Evolutionary conservation across 257 asterid species (phyloP).

Genomic region (Thymus quinquecostatus): DNA sequence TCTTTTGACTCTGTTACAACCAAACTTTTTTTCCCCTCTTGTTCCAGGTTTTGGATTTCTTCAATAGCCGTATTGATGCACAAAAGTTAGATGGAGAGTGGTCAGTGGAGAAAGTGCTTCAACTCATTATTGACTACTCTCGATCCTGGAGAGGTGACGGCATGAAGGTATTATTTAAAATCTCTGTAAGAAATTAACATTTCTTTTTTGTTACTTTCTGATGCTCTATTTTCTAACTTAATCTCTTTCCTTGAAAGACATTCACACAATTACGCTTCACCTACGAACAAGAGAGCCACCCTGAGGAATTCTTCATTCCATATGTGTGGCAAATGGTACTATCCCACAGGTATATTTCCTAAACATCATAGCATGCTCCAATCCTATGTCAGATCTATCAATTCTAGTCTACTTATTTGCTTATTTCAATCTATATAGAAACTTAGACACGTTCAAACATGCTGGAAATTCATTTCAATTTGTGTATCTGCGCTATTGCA

Average conservation of each 20-base stretch:
- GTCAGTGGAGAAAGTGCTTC: conserved; percentile 96
- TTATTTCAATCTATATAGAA: not conserved
- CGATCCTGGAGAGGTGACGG: conserved; percentile 99
- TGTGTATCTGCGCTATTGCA: not conserved
- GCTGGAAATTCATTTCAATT: not conserved
- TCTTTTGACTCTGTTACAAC: conserved; percentile 8
- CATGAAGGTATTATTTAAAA: conserved; percentile 67
- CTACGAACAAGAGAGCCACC: conserved; percentile 97
- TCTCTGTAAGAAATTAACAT: not conserved
- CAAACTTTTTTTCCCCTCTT: not conserved
- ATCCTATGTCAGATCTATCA: not conserved
- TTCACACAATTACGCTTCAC: conserved; percentile 87
- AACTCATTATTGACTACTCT: conserved; percentile 74
- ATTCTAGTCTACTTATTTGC: conserved; percentile 4
- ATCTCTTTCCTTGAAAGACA: conserved; percentile 50
- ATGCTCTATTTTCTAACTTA: conserved; percentile 26
- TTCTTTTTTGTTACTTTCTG: not conserved
- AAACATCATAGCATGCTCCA: not conserved
- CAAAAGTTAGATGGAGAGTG: conserved; percentile 78
- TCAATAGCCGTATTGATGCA: conserved; percentile 85
- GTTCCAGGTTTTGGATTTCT: conserved; percentile 87
- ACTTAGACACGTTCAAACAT: not conserved
- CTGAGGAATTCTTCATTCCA: conserved; percentile 96
- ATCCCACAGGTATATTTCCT: conserved; percentile 63
- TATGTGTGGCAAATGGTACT: conserved; percentile 91